These are phyloP conservation scores for Ophiosphaerella herpotricha DNA, from an alignment of 2,329 filamentous ascomycete species.

Conservation along the genomic window DNA sequence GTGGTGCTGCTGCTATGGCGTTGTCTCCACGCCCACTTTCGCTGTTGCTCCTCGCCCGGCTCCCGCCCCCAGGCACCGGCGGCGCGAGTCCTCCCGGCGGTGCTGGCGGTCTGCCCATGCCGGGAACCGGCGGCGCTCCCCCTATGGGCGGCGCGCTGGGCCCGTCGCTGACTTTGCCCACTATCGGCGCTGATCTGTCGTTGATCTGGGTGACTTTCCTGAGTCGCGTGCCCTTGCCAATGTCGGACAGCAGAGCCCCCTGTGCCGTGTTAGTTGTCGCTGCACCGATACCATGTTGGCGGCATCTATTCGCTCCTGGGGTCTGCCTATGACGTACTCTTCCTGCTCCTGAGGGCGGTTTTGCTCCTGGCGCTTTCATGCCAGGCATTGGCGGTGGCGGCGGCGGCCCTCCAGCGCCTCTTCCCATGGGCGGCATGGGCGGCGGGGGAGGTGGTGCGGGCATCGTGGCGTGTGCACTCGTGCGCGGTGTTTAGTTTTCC, in stretches of 20 bases:
- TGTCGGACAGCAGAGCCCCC: conserved; percentile 87
- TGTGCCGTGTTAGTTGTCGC: conserved; percentile 49
- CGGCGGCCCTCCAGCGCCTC: conserved; percentile 43
- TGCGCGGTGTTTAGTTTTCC: neutral
- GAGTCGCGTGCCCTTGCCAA: conserved; percentile 76
- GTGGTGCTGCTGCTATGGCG: conserved; percentile 59
- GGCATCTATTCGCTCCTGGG: conserved; percentile 1
- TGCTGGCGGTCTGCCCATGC: conserved; percentile 52
- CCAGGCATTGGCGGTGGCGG: conserved; percentile 45
- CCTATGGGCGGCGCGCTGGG: conserved; percentile 67
- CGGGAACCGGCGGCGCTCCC: conserved; percentile 81
- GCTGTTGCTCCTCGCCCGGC: conserved; percentile 79
- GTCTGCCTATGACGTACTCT: conserved; percentile 31
- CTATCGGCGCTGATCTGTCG: conserved; percentile 81
- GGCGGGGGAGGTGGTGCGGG: conserved; percentile 43
- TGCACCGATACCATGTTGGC: neutral
- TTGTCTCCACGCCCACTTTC: conserved; percentile 60
- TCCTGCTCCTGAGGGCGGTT: conserved; percentile 39
- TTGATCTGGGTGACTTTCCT: conserved; percentile 85
- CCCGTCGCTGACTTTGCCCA: conserved; percentile 62
- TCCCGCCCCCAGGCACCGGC: conserved; percentile 59
- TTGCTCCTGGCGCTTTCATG: conserved; percentile 38
- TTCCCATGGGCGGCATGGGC: conserved; percentile 45
- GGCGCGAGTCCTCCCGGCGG: conserved; percentile 69
- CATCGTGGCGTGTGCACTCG: conserved; percentile 33